Evolutionary conservation across 2,329 filamentous ascomycete genomes (phyloP).

Genomic region (Botrytis squamosa): DNA sequence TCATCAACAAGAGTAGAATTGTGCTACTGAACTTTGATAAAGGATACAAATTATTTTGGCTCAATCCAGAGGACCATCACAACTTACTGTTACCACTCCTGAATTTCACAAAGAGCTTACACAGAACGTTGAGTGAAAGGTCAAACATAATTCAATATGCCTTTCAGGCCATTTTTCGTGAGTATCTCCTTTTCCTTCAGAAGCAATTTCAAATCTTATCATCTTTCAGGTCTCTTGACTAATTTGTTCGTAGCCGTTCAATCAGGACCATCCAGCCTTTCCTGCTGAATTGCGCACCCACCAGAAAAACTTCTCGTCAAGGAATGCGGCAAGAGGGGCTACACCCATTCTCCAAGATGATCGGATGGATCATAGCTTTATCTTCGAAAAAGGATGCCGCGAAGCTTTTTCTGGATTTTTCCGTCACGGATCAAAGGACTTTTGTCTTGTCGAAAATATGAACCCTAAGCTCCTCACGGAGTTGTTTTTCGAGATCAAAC

Average conservation of each 20-base stretch:
- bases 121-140: not conserved
- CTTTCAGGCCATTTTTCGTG: not conserved
- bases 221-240: not conserved
- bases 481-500: not conserved
- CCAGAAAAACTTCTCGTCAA: not conserved
- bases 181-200: not conserved
- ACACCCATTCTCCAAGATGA: not conserved
- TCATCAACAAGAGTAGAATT: not conserved
- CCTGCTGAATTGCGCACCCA: not conserved
- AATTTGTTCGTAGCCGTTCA: not conserved
- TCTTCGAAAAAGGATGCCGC: not conserved
- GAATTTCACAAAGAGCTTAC: not conserved
- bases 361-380: not conserved
- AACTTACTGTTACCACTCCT: not conserved
- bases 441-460: conserved; percentile 5
- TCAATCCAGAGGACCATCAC: not conserved
- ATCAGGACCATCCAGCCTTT: not conserved
- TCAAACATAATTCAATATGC: not conserved
- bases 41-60: not conserved
- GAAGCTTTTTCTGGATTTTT: not conserved
- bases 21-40: not conserved
- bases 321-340: not conserved
- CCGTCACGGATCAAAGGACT: not conserved
- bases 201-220: not conserved
- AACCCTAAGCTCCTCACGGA: not conserved